Evolutionary conservation across 2,329 filamentous ascomycete genomes (phyloP).

Genomic region (Penicillium sp.): DNA sequence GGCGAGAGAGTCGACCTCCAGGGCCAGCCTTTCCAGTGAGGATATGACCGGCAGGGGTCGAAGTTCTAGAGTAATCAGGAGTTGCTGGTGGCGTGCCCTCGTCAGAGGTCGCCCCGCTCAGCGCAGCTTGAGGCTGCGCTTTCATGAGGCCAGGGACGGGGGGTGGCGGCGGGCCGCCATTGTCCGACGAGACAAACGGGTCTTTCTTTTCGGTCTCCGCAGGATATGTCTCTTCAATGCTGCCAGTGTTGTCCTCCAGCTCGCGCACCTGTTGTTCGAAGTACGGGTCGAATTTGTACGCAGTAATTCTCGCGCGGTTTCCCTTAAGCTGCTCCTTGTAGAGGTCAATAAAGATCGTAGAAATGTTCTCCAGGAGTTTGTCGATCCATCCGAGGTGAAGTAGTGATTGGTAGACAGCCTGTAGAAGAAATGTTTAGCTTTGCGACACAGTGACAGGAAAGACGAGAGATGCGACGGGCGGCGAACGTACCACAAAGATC

Average conservation of each 20-base stretch:
- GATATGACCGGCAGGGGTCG: conserved; percentile 69
- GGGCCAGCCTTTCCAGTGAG: conserved; percentile 73
- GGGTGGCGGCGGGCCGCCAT: conserved; percentile 51
- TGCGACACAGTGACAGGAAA: conserved; percentile 5
- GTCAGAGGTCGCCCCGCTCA: conserved; percentile 51
- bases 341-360: conserved; percentile 83
- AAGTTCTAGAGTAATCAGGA: conserved; percentile 74
- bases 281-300: conserved; percentile 87
- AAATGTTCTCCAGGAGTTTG: conserved; percentile 91
- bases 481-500: conserved; percentile 78
- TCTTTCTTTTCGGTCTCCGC: conserved; percentile 45
- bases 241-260: conserved; percentile 51
- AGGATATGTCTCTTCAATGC: conserved; percentile 45
- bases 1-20: conserved; percentile 72
- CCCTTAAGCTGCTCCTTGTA: conserved; percentile 86
- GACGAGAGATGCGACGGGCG: conserved; percentile 7
- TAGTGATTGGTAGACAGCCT: conserved; percentile 96
- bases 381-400: conserved; percentile 96
- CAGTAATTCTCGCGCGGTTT: conserved; percentile 71
- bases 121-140: conserved; percentile 47
- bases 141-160: conserved; percentile 53
- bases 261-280: conserved; percentile 91
- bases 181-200: conserved; percentile 48
- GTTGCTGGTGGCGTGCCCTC: conserved; percentile 69
- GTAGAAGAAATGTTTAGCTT: conserved; percentile 19